These are phyloP conservation scores for Teratosphaeria pseudoeucalypti DNA, from an alignment of 2,329 filamentous ascomycete species.

Conservation along the genomic window DNA sequence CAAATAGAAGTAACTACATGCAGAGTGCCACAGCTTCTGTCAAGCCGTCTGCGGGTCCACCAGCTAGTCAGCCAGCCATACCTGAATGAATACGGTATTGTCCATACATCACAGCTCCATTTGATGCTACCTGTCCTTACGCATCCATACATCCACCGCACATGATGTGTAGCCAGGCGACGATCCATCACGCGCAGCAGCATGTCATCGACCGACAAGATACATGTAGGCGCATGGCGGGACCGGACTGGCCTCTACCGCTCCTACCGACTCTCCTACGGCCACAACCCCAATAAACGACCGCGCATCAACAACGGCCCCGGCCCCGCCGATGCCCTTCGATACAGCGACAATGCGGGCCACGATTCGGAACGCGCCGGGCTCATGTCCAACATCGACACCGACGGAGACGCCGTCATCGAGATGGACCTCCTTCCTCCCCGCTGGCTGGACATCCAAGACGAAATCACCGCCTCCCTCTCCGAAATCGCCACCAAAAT, in stretches of 20 bases:
- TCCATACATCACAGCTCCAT: too few relatives aligned
- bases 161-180: neutral
- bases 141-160: neutral
- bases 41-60: neutral
- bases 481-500: slow-evolving; percentile 72
- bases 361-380: slow-evolving; percentile 54
- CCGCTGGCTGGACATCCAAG: slow-evolving; percentile 89
- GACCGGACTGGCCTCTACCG: slow-evolving; percentile 99
- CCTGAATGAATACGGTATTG: neutral
- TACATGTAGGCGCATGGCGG: slow-evolving; percentile 58
- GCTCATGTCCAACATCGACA: slow-evolving; percentile 65
- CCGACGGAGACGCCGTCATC: slow-evolving; percentile 89
- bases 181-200: slow-evolving; percentile 5
- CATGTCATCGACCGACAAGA: slow-evolving; percentile 11
- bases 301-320: slow-evolving; percentile 40
- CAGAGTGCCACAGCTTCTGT: neutral
- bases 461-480: slow-evolving; percentile 80
- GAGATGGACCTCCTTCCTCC: slow-evolving; percentile 97
- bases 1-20: too few relatives aligned
- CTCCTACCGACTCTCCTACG: slow-evolving; percentile 97
- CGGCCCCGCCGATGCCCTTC: slow-evolving; percentile 35
- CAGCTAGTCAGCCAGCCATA: neutral
- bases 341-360: slow-evolving; percentile 38
- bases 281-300: slow-evolving; percentile 80
- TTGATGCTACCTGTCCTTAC: too few relatives aligned